A percentile compares a stretch with the other conserved stretches of the same genome.
Evolutionary conservation across 148 eudicot genomes (phyloP).

Genomic region (Silene uniflora): DNA sequence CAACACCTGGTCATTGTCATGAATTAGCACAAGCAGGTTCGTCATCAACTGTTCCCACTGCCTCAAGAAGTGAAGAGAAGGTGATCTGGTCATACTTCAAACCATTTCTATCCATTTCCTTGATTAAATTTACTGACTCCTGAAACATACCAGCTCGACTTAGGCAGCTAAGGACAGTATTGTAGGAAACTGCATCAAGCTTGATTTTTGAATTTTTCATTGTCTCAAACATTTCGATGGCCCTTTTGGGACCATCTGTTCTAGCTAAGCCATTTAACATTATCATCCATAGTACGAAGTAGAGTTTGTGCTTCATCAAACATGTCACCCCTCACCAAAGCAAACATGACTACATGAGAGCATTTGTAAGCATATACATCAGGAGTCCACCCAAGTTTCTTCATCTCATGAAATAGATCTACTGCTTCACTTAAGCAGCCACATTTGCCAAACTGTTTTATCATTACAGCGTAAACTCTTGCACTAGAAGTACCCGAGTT

Average conservation of each 20-base stretch:
- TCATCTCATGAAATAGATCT: conserved; percentile 83
- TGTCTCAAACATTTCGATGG: conserved; percentile 65
- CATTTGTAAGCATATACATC: conserved; percentile 83
- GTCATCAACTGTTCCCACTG: conserved; percentile 81
- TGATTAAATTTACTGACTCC: conserved; percentile 88
- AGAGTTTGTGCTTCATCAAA: conserved; percentile 70
- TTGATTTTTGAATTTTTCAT: conserved; percentile 58
- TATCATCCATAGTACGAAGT: conserved; percentile 68
- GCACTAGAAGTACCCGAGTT: too few species aligned
- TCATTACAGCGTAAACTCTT: too few species aligned
- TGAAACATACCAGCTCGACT: conserved; percentile 98
- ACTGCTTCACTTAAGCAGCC: too few species aligned
- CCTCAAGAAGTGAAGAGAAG: conserved; percentile 89
- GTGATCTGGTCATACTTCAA: conserved; percentile 81
- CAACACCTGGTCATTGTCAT: conserved; percentile 15
- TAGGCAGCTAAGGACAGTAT: conserved; percentile 79
- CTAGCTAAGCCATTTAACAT: conserved; percentile 78
- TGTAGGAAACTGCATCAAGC: conserved; percentile 86
- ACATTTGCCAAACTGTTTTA: too few species aligned
- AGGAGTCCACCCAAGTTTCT: conserved; percentile 62
- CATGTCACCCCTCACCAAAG: too few species aligned
- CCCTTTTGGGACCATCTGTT: conserved; percentile 63
- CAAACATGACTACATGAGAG: conserved; percentile 81
- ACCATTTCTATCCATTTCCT: conserved; percentile 66
- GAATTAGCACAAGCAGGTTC: conserved; percentile 28